These are phyloP conservation scores for Cryptococcus neoformans DNA, from an alignment of 1,284 basidiomycete species.

Conservation along the genomic window DNA sequence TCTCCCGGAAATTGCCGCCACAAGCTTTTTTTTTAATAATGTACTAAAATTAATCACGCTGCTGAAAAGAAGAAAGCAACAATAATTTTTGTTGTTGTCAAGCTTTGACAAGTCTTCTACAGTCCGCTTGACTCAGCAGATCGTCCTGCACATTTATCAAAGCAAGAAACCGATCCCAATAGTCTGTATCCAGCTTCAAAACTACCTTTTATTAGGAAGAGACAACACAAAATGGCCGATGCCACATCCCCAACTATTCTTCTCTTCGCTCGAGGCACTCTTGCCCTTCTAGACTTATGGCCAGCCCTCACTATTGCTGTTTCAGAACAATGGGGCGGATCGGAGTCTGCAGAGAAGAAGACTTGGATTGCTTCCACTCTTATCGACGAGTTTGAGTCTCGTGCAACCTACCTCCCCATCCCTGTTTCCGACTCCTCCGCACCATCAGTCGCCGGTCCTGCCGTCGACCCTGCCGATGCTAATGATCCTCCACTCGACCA, in stretches of 20 bases:
- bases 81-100: too few species aligned
- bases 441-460: conserved; percentile 7
- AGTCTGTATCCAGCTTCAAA: too few species aligned
- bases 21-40: too few species aligned
- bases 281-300: conserved; percentile 76
- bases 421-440: neutral
- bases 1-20: too few species aligned
- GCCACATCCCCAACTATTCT: conserved; percentile 25
- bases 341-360: conserved; percentile 65
- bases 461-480: conserved; percentile 23
- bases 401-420: conserved; percentile 19
- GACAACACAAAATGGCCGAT: too few species aligned
- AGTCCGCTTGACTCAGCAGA: too few species aligned
- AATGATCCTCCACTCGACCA: conserved; percentile 59
- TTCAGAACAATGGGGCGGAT: conserved; percentile 76
- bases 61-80: too few species aligned
- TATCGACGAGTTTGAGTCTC: conserved; percentile 75
- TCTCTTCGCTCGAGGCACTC: conserved; percentile 76
- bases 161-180: too few species aligned
- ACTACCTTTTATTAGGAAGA: too few species aligned
- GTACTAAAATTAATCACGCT: too few species aligned
- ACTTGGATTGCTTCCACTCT: conserved; percentile 76
- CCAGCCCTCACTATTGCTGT: conserved; percentile 78
- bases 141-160: too few species aligned
- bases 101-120: too few species aligned